Percentiles rank a stretch among this genome's conserved stretches.
Evolutionary conservation across 1,139 yeast species (phyloP).

Genomic region (Tardiomyces blankii): DNA sequence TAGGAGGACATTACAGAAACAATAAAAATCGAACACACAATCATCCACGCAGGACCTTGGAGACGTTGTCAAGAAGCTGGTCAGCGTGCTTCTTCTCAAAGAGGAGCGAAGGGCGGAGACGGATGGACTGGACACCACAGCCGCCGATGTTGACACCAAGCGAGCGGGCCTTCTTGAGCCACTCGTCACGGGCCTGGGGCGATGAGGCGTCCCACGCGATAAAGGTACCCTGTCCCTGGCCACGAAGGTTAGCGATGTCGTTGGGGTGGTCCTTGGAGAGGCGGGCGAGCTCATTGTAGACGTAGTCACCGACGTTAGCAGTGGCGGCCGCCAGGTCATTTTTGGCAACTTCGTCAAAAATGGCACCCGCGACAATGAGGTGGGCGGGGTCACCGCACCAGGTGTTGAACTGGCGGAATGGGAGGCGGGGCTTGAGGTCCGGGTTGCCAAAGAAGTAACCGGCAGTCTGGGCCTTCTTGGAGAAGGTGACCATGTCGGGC

Average conservation of each 20-base stretch:
- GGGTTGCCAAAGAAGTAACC: slow-evolving; percentile 72
- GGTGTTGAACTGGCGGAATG: slow-evolving; percentile 81
- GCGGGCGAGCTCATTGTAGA: slow-evolving; percentile 40
- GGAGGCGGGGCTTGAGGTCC: slow-evolving; percentile 53
- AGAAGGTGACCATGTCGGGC: slow-evolving; percentile 74
- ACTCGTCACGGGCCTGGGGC: slow-evolving; percentile 44
- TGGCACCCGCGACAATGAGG: slow-evolving; percentile 60
- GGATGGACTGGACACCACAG: slow-evolving; percentile 61
- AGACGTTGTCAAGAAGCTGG: slow-evolving; percentile 32
- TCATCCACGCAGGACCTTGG: not conserved
- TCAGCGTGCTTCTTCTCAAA: slow-evolving; percentile 73
- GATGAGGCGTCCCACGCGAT: slow-evolving; percentile 64
- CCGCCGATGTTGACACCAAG: slow-evolving; percentile 73
- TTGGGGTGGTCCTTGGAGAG: slow-evolving; percentile 41
- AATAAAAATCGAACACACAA: too few relatives aligned
- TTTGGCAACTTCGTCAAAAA: slow-evolving; percentile 50
- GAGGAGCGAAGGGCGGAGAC: slow-evolving; percentile 67
- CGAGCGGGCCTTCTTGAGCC: slow-evolving; percentile 43
- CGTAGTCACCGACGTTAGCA: slow-evolving; percentile 50
- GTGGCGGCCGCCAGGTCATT: slow-evolving; percentile 47
- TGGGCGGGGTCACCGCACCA: slow-evolving; percentile 89
- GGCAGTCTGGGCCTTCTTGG: slow-evolving; percentile 79
- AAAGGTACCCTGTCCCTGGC: slow-evolving; percentile 64
- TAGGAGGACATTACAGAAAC: too few relatives aligned
- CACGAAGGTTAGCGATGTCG: slow-evolving; percentile 49